These are phyloP conservation scores for Epichloe aotearoae DNA, from an alignment of 2,329 filamentous ascomycete species.

Conservation along the genomic window DNA sequence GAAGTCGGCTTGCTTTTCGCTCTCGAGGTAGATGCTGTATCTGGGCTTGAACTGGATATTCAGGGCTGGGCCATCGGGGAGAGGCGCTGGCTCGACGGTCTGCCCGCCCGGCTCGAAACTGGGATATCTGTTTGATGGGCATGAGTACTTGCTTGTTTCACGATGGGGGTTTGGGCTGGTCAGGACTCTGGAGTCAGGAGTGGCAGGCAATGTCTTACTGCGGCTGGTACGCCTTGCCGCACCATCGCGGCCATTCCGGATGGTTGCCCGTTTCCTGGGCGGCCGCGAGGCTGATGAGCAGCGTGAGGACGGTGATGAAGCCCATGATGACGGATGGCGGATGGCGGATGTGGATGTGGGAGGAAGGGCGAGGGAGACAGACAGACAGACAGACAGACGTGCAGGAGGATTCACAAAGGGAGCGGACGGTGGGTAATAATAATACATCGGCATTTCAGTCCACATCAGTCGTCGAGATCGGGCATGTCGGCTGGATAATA, in stretches of 20 bases:
- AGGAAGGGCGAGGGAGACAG: background rate
- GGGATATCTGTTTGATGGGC: constrained; percentile 15
- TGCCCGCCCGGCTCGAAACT: constrained; percentile 33
- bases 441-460: no score
- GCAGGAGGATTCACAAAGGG: no score
- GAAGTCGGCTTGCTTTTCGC: constrained; percentile 27
- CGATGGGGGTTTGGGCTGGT: background rate
- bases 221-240: constrained; percentile 32
- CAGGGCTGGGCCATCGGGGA: constrained; percentile 21
- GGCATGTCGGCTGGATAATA: no score
- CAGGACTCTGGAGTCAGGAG: background rate
- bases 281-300: background rate
- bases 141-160: background rate
- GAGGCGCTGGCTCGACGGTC: constrained; percentile 20
- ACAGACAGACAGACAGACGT: no score
- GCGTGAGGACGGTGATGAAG: background rate
- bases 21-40: constrained; percentile 32
- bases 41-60: constrained; percentile 31
- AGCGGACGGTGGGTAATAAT: no score
- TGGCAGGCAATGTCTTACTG: constrained; percentile 15
- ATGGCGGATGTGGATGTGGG: background rate
- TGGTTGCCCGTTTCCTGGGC: constrained; percentile 25
- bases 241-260: constrained; percentile 32
- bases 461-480: no score
- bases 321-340: background rate